Conservation (phyloP, 2,329 filamentous ascomycete species). For the Neofusicoccum umdonicola region DNA sequence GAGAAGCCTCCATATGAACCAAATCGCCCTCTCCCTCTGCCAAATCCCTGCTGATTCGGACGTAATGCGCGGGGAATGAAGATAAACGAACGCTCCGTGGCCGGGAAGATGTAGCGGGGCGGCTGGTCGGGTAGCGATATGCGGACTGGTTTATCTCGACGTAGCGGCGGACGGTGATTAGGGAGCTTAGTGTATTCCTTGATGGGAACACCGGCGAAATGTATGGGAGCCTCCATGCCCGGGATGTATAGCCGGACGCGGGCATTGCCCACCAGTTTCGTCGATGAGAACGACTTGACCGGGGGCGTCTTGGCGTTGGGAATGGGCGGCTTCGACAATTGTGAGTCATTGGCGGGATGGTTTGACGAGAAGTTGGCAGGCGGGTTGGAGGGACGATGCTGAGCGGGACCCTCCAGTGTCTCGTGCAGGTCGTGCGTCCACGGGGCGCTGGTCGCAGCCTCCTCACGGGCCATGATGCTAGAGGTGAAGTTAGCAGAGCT, state of each 20-base stretch:
- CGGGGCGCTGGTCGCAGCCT: conserved; percentile 63
- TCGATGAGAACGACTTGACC: conserved; percentile 66
- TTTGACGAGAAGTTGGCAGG: not conserved
- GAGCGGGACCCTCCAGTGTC: conserved; percentile 40
- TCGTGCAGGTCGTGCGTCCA: conserved; percentile 94
- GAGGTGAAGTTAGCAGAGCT: conserved; percentile 27
- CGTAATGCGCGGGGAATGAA: conserved; percentile 94
- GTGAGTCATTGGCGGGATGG: conserved; percentile 20
- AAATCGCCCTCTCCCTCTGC: conserved; percentile 67
- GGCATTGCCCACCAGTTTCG: conserved; percentile 78
- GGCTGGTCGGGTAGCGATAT: conserved; percentile 80
- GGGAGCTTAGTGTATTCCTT: conserved; percentile 93
- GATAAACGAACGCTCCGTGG: conserved; percentile 88
- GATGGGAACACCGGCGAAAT: conserved; percentile 73
- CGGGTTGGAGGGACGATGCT: conserved; percentile 49
- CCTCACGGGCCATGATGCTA: conserved; percentile 42
- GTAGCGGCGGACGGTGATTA: conserved; percentile 88
- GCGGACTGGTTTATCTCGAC: conserved; percentile 92
- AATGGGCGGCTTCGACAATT: conserved; percentile 21
- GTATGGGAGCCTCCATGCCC: conserved; percentile 67
- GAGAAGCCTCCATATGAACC: conserved; percentile 66
- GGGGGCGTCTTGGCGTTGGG: conserved; percentile 22
- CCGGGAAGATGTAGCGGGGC: conserved; percentile 87
- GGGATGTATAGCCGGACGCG: conserved; percentile 80
- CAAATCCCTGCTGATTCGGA: conserved; percentile 81